A percentile compares a stretch with the other conserved stretches of the same genome.
Evolutionary conservation across 2,329 filamentous ascomycete species (phyloP).

Genomic region (Aspergillus sp.): DNA sequence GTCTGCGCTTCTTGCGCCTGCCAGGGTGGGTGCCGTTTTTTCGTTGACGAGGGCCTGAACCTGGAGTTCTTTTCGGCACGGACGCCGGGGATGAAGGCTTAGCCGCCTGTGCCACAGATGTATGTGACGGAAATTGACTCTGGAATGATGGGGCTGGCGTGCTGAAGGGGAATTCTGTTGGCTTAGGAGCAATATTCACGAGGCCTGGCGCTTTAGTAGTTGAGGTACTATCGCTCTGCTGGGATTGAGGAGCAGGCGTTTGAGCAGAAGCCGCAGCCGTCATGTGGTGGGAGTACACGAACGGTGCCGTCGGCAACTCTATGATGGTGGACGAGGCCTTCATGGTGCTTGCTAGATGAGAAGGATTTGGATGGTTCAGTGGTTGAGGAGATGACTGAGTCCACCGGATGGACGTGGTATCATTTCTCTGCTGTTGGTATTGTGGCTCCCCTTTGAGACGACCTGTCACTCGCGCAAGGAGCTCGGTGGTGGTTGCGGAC

Average conservation of each 20-base stretch:
- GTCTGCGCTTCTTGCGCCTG: slow-evolving; percentile 23
- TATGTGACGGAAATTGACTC: slow-evolving; percentile 4
- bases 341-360: slow-evolving; percentile 11
- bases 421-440: slow-evolving; percentile 11
- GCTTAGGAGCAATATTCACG: slow-evolving; percentile 10
- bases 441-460: slow-evolving; percentile 13
- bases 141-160: neutral
- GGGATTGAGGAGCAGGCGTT: neutral
- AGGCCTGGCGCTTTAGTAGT: slow-evolving; percentile 6
- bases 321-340: slow-evolving; percentile 24
- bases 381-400: slow-evolving; percentile 4
- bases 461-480: slow-evolving; percentile 22
- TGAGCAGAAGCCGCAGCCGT: slow-evolving; percentile 9
- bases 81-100: slow-evolving; percentile 3
- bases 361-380: slow-evolving; percentile 5
- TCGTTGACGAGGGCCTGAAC: slow-evolving; percentile 14
- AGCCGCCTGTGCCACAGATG: slow-evolving; percentile 2
- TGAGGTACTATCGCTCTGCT: neutral
- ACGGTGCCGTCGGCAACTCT: slow-evolving; percentile 23
- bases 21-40: slow-evolving; percentile 12
- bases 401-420: slow-evolving; percentile 11
- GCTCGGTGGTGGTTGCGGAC: slow-evolving; percentile 24
- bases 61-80: slow-evolving; percentile 6
- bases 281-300: slow-evolving; percentile 15
- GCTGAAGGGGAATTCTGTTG: neutral